Evolutionary conservation across 768 basidiomycete genomes (phyloP), one percentile per base, ranked within the genome.

Genomic region (Stropharia rugosoannulata): DNA sequence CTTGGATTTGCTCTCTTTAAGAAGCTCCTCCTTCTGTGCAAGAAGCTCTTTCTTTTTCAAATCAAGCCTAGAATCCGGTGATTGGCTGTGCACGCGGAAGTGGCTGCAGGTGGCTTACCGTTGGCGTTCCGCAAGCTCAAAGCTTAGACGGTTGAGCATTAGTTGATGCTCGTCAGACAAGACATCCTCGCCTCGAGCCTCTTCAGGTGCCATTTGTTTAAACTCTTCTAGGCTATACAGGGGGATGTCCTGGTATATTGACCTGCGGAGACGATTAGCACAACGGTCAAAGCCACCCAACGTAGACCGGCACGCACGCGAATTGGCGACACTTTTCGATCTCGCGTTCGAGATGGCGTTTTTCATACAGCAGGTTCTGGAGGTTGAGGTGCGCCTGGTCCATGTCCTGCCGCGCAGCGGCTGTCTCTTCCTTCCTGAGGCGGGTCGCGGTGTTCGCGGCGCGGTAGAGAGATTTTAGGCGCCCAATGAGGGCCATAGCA

Each of bases 321-420:
- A 93, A 95, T 66, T 95, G 92, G 46, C 90, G 83, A 71, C 93
- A 95, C 67, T 94, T 93, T 63, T 92, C 89, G 36, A 95, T 95
- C 73, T 95, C 93, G 54, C 90, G 81, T 69, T 94, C 91, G 5
- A 95, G 82, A 65, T 95, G 92, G 25, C 91, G 81, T 66, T 90
- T 92, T 72, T 95, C 93, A 62, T 95, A 95, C 47, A 89, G 79
- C 36, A 94, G 75, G 60, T 95, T 95, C 72, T 95, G 92, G 29
- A 92, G 81, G 18, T 85, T 85, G 38, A 95, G 83, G 69, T 93
- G 85, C 0, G 90, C 87, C 71, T 93, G 87, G 73, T 95, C 93
- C 91, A 95, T 94, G 54, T 93, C 87, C 40, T 88, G 87, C 51
- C 93, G 78, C 3, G 90, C 88, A 29, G 88, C 89, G 16, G 90